Conservation (phyloP, 108 stramenopile genomes). For the Skeletonema grethae region DNA sequence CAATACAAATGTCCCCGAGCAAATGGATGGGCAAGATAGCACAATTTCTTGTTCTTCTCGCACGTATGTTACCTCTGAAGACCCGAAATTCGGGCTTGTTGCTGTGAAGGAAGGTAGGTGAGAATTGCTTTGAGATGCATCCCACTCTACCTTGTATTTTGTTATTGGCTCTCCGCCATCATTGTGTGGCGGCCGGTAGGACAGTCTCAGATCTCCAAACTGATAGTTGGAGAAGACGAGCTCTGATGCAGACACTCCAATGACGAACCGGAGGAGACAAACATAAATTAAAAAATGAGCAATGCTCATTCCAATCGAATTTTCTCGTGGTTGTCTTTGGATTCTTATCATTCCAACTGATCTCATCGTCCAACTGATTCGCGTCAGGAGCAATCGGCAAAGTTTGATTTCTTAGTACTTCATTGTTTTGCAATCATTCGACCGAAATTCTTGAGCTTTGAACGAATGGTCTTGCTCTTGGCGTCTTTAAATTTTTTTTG, state of each 20-base stretch:
- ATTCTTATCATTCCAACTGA: not conserved
- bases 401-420: not conserved
- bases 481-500: no score
- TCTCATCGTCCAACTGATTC: not conserved
- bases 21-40: conserved; percentile 35
- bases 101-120: conserved; percentile 49
- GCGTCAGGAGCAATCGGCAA: not conserved
- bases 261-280: not conserved
- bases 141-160: conserved; percentile 78
- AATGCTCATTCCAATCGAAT: not conserved
- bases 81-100: conserved; percentile 48
- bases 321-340: not conserved
- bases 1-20: conserved; percentile 72
- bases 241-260: conserved; percentile 29
- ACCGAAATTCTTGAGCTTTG: no score
- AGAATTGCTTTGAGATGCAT: conserved; percentile 38
- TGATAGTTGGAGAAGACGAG: conserved; percentile 47
- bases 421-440: no score
- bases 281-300: not conserved
- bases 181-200: conserved; percentile 55
- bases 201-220: conserved; percentile 41
- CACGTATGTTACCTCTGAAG: conserved; percentile 57
- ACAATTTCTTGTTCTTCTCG: conserved; percentile 77
- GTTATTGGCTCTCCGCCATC: conserved; percentile 75
- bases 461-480: no score